Evolutionary conservation across 139 green algal species (phyloP), one percentile per base, ranked within the genome.

Genomic region (Dunaliella primolecta): DNA sequence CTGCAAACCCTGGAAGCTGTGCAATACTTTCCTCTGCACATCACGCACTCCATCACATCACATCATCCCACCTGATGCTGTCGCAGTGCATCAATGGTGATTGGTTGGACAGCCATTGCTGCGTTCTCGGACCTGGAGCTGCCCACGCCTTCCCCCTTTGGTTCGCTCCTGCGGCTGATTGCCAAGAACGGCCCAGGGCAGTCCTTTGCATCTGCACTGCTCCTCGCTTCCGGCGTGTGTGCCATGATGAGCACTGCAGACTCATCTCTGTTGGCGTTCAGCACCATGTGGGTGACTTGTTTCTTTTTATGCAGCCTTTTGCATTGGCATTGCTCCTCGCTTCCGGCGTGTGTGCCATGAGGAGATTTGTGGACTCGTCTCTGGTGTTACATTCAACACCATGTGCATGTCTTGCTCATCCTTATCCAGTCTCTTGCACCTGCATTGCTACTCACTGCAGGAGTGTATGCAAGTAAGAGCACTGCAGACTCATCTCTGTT

Each of bases 171-270:
- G 11, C 25, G 75, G 27, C 77, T 86, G 2, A 79, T 91, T 0
- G 88, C 88, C 1, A 32, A 80, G 24, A 32, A 38, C 7, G 85
- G 88, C 71, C 35, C 24, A 27, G 88, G 88, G 37, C 85, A 91
- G 88, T 83, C 88, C 36, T 83, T 91, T 2, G 84, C 85, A 1
- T 56, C 85, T 0, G 88, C 88, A 1, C 82, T 91, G 84, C 81
- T 91, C 76, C 88, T 91, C 24, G 84, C 88, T 27, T 81, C 81
- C 56, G 89, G 84, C 35, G 78, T 90, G 2, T 92, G 89, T 83
- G 89, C 89, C 83, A 92, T 92, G 89, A 92, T 92, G 89, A 86
- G 72, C 37, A 92, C 89, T 30, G 89, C 86, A 34, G 89, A 92
- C 80, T 87, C 80, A 15, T 83, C 89, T 20, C 89, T 92, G 70